Base-by-base conservation (phyloP, 1,284 basidiomycete genomes). In the Xanthoconium separans region DNA sequence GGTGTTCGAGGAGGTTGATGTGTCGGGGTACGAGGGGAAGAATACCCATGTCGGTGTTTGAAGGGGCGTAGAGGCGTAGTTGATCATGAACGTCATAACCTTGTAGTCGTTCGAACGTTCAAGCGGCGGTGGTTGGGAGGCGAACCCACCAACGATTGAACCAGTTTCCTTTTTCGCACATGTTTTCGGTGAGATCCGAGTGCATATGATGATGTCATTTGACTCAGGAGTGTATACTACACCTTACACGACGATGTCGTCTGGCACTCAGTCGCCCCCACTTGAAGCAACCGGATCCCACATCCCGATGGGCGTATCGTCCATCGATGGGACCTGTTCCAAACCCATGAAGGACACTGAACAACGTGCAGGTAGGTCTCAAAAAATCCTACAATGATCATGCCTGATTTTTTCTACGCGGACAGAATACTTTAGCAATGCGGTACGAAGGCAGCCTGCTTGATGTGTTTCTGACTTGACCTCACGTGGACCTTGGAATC, bases 1-100 rank as follows among this genome's bases (percentile, higher is more conserved):
- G 46, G 65, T 61, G 29, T 91, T 90, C 66, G 66, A 81, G 57
- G 87, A 91, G 70, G 61, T 84, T 13, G 87, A 91, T 62, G 73
- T 83, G 36, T 83, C 82, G 10, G 65, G 61, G 4, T 58, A 58
- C 37, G 62, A 64, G 33, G 40, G 44, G 29, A 45, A 41, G 8
- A 40, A 48, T 13, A 6, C 1, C 18, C 22, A 16, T 11, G 29
- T 7, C 11, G 20, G 30, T 34, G 34, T 27, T 51, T 61, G 41
- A 44, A 47, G 34, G 42, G 34, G 12, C 2, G 3, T 11, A 41
- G 7, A 44, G 11, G 18, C n/a, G 15, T 39, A 44, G 10, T 12
- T 18, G 6, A 15, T 42, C n/a, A 15, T 39, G 10, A n/a, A 24
- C 47, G 16, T 30, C 16, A 27, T 13, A 20, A 12, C 18, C 5